A percentile compares a stretch with the other conserved stretches of the same genome.
Conservation (phyloP, 139 green algal genomes). For the Zygnema cylindricum region DNA sequence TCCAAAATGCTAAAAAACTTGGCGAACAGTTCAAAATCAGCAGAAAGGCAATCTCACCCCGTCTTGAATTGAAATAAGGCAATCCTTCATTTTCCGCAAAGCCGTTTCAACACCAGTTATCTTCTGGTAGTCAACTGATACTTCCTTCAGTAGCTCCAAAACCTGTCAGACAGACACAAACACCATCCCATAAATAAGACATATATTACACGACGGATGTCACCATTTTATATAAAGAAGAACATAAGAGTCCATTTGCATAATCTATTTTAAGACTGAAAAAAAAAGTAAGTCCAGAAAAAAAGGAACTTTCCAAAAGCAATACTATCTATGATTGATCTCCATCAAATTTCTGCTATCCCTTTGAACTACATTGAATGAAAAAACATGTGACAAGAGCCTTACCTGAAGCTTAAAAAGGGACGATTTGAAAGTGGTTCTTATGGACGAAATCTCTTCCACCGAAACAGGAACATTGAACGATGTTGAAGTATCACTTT, state of each 20-base stretch:
- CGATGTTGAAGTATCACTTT: too few species aligned
- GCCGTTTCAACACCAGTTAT: background rate
- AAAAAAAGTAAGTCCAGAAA: too few species aligned
- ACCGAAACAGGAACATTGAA: too few species aligned
- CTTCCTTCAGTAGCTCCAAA: conserved; percentile 29
- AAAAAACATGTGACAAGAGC: background rate
- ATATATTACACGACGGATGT: background rate
- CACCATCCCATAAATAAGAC: background rate
- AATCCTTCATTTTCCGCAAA: background rate
- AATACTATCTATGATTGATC: too few species aligned
- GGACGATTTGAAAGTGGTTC: conserved; percentile 5
- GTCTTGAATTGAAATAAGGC: background rate
- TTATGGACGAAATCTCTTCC: background rate
- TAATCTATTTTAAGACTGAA: background rate
- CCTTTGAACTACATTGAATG: background rate
- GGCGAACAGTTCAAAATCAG: too few species aligned
- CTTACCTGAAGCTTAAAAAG: conserved; percentile 13
- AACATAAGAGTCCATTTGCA: background rate
- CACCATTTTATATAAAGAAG: background rate
- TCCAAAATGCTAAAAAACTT: too few species aligned
- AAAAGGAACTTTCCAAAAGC: too few species aligned
- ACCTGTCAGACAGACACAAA: background rate
- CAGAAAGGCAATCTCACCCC: background rate
- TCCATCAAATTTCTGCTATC: background rate
- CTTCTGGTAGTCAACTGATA: conserved; percentile 16